Percentiles rank a stretch among this genome's conserved stretches.
Evolutionary conservation across 441 rosid species (phyloP).

Genomic region (Metrosideros polymorpha): DNA sequence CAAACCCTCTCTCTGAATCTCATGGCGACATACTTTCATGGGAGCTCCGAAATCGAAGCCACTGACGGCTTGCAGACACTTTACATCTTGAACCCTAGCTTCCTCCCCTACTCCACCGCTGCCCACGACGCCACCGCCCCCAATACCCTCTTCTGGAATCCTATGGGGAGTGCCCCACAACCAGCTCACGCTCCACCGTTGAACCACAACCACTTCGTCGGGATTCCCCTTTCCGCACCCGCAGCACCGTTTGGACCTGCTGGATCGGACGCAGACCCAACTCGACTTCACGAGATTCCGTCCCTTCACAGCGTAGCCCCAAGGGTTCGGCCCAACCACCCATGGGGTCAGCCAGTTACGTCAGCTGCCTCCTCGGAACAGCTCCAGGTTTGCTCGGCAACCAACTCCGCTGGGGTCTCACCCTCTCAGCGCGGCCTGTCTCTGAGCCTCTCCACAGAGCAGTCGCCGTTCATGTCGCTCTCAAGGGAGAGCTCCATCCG

Average conservation of each 20-base stretch:
- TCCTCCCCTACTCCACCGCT: constrained; percentile 28
- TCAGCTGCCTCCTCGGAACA: constrained; percentile 4
- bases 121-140: constrained; percentile 7
- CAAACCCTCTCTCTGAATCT: background rate
- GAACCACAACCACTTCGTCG: constrained; percentile 17
- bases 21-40: constrained; percentile 50
- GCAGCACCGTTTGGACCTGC: background rate
- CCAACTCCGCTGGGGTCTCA: background rate
- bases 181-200: constrained; percentile 22
- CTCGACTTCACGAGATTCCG: constrained; percentile 10
- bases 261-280: background rate
- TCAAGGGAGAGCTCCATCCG: background rate
- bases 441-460: constrained; percentile 27
- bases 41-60: constrained; percentile 39
- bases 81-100: constrained; percentile 43
- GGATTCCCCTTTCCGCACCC: constrained; percentile 25
- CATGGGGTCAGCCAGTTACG: constrained; percentile 17
- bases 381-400: constrained; percentile 7
- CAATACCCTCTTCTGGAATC: constrained; percentile 28
- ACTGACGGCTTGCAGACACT: constrained; percentile 41
- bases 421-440: constrained; percentile 34
- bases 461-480: constrained; percentile 6
- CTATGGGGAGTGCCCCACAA: constrained; percentile 1
- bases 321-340: constrained; percentile 10
- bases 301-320: constrained; percentile 12